Evolutionary conservation across 2,329 filamentous ascomycete species (phyloP).

Genomic region (Diaporthe australafricana): DNA sequence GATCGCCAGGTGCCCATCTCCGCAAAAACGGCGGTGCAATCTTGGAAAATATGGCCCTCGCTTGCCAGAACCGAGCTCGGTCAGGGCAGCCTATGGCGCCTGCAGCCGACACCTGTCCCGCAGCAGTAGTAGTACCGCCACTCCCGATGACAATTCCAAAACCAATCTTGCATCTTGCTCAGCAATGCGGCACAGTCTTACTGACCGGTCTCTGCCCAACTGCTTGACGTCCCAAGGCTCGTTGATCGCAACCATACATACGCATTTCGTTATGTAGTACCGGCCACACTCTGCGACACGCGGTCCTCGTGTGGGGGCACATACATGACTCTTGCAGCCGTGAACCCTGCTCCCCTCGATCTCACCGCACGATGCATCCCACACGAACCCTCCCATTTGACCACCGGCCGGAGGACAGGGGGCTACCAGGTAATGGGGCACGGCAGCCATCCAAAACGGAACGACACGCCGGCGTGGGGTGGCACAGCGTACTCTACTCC

Average conservation of each 20-base stretch:
- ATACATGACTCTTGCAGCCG: slow-evolving; percentile 5
- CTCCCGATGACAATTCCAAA: not conserved
- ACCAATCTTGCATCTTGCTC: not conserved
- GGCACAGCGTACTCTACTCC: not conserved
- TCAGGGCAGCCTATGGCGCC: not conserved
- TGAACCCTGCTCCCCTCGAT: not conserved
- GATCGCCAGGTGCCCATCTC: not conserved
- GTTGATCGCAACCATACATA: slow-evolving; percentile 3
- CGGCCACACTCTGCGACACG: not conserved
- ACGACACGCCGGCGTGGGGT: not conserved
- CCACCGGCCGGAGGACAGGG: not conserved
- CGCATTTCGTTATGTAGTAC: not conserved
- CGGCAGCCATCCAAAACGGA: not conserved
- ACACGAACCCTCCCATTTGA: not conserved
- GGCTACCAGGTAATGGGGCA: slow-evolving; percentile 1
- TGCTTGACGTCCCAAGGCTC: not conserved
- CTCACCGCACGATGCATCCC: not conserved
- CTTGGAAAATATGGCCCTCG: slow-evolving; percentile 8
- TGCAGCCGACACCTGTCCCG: not conserved
- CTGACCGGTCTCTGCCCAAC: no score
- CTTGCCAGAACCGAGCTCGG: not conserved
- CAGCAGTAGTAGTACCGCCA: not conserved
- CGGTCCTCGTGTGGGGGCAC: not conserved
- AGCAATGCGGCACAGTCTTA: not conserved
- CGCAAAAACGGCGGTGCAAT: not conserved